Evolutionary conservation across 352 stramenopile genomes (phyloP), one percentile per base, ranked within the genome.

Genomic region (Pythium utonaiense): DNA sequence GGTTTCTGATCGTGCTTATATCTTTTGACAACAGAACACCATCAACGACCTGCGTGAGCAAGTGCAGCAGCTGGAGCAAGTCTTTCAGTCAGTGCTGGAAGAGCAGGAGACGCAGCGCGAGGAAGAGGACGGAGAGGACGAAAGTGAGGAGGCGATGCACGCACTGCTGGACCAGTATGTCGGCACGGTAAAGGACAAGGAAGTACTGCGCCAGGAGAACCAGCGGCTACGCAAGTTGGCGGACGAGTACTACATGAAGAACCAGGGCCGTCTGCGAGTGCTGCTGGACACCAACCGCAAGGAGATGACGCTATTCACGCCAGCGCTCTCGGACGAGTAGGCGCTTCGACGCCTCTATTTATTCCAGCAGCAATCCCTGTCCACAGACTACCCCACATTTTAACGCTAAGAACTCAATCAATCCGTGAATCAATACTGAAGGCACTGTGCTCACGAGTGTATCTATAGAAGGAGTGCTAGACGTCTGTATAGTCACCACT

Each of bases 211-310:
- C 22, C 69, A 84, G 65, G 78, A 89, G 71, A 86, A 89, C 62
- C 66, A 71, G 24, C 77, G 75, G n/a, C 75, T 89, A 33, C 76
- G 78, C 30, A 74, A 73, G 9, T 73, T 86, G 19, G 78, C 78
- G 0, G 78, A 89, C 62, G 77, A 86, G 71, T 82, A 83, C 64
- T 89, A 86, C 73, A 86, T 89, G 78, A 89, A 89, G 66, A 89
- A 89, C 67, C 78, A 89, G 54, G 77, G 79, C 9, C 77, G 77
- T 0, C 62, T 89, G 27, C 79, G 75, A 16, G 62, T 80, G 53
- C 64, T 89, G 25, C 71, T 89, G 53, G 79, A 89, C 62, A 68
- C 77, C 8, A 77, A 83, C 64, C 73, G 77, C 60, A 87, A 65
- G 53, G 58, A 71, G 21, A 71, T 71, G 64, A 53, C 57, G 17